These are phyloP conservation scores for Geotrichum siamense DNA, from an alignment of 1,139 yeast genomes.

Conservation along the genomic window DNA sequence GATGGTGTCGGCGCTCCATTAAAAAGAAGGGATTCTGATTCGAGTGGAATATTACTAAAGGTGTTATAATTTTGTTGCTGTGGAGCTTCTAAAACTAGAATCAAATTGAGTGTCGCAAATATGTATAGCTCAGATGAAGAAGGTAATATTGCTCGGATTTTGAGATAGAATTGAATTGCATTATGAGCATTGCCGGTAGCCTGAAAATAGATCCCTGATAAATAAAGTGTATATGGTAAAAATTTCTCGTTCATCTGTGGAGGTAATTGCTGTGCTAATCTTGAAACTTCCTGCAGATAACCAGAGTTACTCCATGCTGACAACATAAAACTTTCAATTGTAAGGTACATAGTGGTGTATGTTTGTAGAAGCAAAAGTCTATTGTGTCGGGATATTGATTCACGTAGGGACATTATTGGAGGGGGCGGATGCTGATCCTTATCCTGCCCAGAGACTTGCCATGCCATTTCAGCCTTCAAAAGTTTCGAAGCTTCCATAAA, in stretches of 20 bases:
- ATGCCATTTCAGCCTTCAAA: conserved; percentile 12
- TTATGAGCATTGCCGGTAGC: conserved; percentile 18
- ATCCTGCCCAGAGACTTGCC: conserved; percentile 6
- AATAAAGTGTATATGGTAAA: conserved; percentile 17
- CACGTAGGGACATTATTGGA: conserved; percentile 11
- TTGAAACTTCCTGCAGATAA: conserved; percentile 13
- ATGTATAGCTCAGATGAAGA: conserved; percentile 12
- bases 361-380: conserved; percentile 14
- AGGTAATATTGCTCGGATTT: conserved; percentile 12
- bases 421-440: conserved; percentile 7
- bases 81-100: conserved; percentile 15
- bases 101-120: conserved; percentile 16
- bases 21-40: not conserved
- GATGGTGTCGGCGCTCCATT: conserved; percentile 13
- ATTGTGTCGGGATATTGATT: conserved; percentile 9
- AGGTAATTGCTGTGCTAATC: conserved; percentile 14
- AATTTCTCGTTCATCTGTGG: conserved; percentile 13
- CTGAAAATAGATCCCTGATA: conserved; percentile 18
- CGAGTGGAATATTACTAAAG: conserved; percentile 10
- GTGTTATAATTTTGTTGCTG: conserved; percentile 15
- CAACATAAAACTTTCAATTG: conserved; percentile 15
- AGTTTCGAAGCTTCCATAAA: conserved; percentile 8
- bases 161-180: conserved; percentile 18
- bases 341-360: conserved; percentile 13
- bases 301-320: conserved; percentile 16